phyloP scores from a whole-genome alignment of 23 red algal genomes.

The Rhodosorus marinus region DNA sequence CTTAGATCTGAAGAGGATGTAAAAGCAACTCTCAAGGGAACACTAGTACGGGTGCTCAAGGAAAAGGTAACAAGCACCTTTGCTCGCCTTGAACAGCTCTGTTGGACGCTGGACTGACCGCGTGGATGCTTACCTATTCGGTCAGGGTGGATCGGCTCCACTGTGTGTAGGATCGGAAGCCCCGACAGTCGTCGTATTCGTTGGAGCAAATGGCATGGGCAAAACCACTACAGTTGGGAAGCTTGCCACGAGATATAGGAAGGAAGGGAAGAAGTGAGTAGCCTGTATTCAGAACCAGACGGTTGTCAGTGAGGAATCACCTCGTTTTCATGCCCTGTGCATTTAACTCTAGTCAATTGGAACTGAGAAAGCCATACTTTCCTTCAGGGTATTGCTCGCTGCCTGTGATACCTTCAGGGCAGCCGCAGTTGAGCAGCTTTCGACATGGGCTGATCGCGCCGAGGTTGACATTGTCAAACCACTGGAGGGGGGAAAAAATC shows the following conservation, averaged over 20 bases:
- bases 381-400: constrained; percentile 51
- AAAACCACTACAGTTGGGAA: constrained; percentile 95
- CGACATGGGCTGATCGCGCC: constrained; percentile 53
- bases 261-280: constrained; percentile 34
- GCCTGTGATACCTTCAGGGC: constrained; percentile 89
- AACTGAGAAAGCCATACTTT: no score
- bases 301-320: no score
- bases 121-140: no score
- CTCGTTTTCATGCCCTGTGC: no score
- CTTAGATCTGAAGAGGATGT: constrained; percentile 42
- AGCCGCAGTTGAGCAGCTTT: constrained; percentile 78
- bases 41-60: constrained; percentile 30
- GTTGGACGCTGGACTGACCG: no score
- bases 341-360: no score
- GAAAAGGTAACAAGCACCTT: no score
- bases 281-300: not conserved
- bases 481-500: constrained; percentile 29
- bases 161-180: constrained; percentile 5
- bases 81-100: no score
- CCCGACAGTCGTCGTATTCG: constrained; percentile 54
- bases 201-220: constrained; percentile 86
- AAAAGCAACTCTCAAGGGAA: constrained; percentile 18
- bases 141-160: constrained; percentile 4
- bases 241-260: constrained; percentile 41
- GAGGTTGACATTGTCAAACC: constrained; percentile 43